Evolutionary conservation across 768 basidiomycete species (phyloP), one percentile per base, ranked within the genome.

Genomic region (Boletus pseudopeckii): DNA sequence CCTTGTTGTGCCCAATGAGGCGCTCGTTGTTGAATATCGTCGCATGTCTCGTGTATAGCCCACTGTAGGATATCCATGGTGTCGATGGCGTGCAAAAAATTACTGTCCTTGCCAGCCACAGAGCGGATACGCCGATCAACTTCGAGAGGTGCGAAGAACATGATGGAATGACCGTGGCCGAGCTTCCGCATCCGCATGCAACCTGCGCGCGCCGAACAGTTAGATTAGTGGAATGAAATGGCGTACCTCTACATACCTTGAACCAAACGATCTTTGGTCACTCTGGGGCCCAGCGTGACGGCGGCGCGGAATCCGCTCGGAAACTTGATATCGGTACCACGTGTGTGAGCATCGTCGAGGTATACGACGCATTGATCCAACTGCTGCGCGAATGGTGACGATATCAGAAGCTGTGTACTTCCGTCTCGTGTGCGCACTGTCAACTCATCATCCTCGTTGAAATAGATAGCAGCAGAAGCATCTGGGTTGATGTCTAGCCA

Each of bases 151-250:
- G 75, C 78, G 45, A 77, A 76, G 58, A 80, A 79, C 50, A 75
- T 64, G 17, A 80, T 60, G 1, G 79, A 75, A 49, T 81, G 79
- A 0, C 74, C 75, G 11, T 65, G 59, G 10, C 80, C 80, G 2
- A 81, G 69, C 58, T 72, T 71, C 4, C 80, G 71, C 79, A 81
- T 79, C 14, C 79, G 69, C 79, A 81, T 81, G 50, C 79, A 81
- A 4, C 78, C 79, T 80, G n/a, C 22, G 3, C 17, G 7, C 3
- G 4, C 42, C 2, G 10, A 11, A 22, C 7, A 46, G 2, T 39
- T 7, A 36, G 15, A 46, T 39, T 36, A 20, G 0, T 17, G 24
- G 8, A 17, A 13, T 0, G 7, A 4, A 14, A 9, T 7, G 4
- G 2, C 7, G 22, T 4, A 3, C 9, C 3, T 7, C 5, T 11